A percentile compares a stretch with the other conserved stretches of the same genome.
phyloP scores from a whole-genome alignment of 1,284 basidiomycete species.

The Agaricales sp. region DNA sequence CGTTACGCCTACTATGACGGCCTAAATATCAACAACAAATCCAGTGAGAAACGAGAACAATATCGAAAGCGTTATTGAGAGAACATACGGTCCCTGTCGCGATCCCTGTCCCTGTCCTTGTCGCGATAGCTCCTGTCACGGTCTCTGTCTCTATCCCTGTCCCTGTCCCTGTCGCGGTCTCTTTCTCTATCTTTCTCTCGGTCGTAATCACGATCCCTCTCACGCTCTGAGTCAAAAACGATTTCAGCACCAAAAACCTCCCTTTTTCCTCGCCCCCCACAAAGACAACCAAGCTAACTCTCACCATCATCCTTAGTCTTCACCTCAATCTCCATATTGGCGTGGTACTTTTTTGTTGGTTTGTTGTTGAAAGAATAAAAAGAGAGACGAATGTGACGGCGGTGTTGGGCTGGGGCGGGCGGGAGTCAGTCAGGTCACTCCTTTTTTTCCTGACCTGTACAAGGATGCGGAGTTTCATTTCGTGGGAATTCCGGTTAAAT shows the following conservation, averaged over 20 bases:
- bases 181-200: neutral
- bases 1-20: slow-evolving; percentile 33
- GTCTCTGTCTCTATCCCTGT: slow-evolving; percentile 38
- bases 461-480: too few species aligned
- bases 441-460: too few species aligned
- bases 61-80: slow-evolving; percentile 8
- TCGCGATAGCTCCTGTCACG: slow-evolving; percentile 23
- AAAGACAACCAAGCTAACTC: neutral
- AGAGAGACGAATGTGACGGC: too few species aligned
- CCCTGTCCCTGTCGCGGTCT: slow-evolving; percentile 22
- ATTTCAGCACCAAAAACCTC: neutral
- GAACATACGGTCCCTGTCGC: slow-evolving; percentile 17
- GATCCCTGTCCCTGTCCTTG: slow-evolving; percentile 30
- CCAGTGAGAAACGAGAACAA: slow-evolving; percentile 25
- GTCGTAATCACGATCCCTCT: slow-evolving; percentile 24
- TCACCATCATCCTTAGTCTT: slow-evolving; percentile 51
- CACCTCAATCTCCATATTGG: slow-evolving; percentile 71
- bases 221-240: neutral
- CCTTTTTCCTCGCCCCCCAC: neutral
- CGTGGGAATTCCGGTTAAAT: too few species aligned
- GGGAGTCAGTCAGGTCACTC: too few species aligned
- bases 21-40: slow-evolving; percentile 8
- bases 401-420: too few species aligned
- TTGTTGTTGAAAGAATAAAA: too few species aligned
- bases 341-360: too few species aligned